Evolutionary conservation across 1,139 yeast genomes (phyloP).

Genomic region (Protomyces gravidus): DNA sequence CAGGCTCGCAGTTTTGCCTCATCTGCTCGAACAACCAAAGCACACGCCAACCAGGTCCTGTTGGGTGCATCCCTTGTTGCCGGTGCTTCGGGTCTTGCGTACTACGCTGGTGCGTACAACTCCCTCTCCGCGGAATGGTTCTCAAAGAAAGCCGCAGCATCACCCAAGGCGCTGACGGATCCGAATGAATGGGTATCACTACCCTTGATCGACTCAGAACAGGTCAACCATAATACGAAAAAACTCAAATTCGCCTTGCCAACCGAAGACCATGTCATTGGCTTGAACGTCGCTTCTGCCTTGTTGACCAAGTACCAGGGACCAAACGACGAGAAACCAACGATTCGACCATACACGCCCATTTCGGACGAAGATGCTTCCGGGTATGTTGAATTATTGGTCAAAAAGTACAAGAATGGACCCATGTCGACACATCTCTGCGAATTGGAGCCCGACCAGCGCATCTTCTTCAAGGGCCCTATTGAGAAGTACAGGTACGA

Average conservation of each 20-base stretch:
- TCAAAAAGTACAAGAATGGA: constrained; percentile 80
- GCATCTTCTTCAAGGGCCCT: constrained; percentile 91
- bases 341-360: constrained; percentile 96
- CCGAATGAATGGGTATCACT: constrained; percentile 66
- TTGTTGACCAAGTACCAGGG: constrained; percentile 69
- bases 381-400: constrained; percentile 74
- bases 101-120: constrained; percentile 7
- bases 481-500: constrained; percentile 87
- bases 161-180: constrained; percentile 29
- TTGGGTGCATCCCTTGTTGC: background rate
- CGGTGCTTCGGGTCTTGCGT: constrained; percentile 19
- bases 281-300: constrained; percentile 76
- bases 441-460: constrained; percentile 69
- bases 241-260: constrained; percentile 70
- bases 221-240: constrained; percentile 52
- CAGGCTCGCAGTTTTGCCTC: background rate
- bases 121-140: constrained; percentile 22
- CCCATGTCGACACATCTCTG: constrained; percentile 76
- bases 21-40: background rate
- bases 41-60: background rate
- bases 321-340: constrained; percentile 79
- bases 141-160: constrained; percentile 13
- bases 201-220: constrained; percentile 56
- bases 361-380: constrained; percentile 61
- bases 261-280: constrained; percentile 62